Evolutionary conservation across 2,329 filamentous ascomycete genomes (phyloP), one percentile per base, ranked within the genome.

Genomic region (Alternaria alternata): DNA sequence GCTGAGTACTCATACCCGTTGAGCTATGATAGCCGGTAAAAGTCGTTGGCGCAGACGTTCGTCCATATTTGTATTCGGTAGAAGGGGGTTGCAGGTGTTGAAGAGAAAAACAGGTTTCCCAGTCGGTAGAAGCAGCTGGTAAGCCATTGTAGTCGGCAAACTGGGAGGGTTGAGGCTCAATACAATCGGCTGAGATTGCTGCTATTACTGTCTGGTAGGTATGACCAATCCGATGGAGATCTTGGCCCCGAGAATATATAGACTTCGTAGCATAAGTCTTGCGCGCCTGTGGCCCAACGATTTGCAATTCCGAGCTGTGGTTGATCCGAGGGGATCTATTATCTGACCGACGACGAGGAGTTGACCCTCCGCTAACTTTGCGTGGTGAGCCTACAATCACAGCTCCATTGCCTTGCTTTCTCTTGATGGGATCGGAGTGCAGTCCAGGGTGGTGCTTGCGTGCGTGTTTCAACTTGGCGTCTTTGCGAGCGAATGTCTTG

Each of bases 381-480:
- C 14, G 36, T 11, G n/a, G n/a, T 24, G 28, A 9, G 28, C n/a
- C 22, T 36, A 5, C 2, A 36, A 5, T 1, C 32, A 14, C 14
- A 36, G 32, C 5, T 36, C 14, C 32, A 16, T 36, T 36, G 32
- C 14, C 32, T 36, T 16, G 54, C n/a, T 39, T 53, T 24, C 55
- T 54, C 41, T 48, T 39, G 7, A 49, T 38, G 1, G 61, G 46
- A 2, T 54, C 47, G 9, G 48, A 22, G 20, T 48, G 18, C 5
- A 66, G 20, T 16, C 57, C 54, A 7, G 61, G 56, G 41, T 67
- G 63, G 5, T 57, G 49, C 9, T 55, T 56, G 16, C 59, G 55
- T 18, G 52, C 54, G 39, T 67, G 65, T 28, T 66, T 66, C 28
- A 59, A 46, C 14, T 51, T 44, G 20, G 63, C 65, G 18, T 67